These are phyloP conservation scores for Auriscalpium microsporum DNA, from an alignment of 768 basidiomycete species.

Conservation along the genomic window DNA sequence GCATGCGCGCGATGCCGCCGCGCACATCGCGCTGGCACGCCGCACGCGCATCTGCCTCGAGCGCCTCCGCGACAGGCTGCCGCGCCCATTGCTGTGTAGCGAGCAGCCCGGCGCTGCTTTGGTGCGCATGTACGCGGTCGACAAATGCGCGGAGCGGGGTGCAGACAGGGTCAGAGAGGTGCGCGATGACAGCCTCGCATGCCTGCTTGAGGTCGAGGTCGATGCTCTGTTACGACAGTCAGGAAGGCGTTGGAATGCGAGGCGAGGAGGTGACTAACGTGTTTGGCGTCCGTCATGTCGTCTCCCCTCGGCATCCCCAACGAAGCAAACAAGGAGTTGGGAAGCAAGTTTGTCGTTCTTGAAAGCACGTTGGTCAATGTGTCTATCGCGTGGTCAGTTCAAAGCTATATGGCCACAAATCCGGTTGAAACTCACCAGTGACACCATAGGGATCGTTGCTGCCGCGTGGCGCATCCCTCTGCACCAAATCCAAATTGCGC, in stretches of 20 bases:
- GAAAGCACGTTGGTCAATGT: slow-evolving; percentile 53
- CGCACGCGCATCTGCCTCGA: slow-evolving; percentile 47
- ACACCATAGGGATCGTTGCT: slow-evolving; percentile 42
- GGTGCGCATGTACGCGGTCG: slow-evolving; percentile 33
- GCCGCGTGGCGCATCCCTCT: slow-evolving; percentile 34
- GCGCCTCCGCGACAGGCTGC: slow-evolving; percentile 34
- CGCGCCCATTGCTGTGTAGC: slow-evolving; percentile 41
- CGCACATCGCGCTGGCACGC: slow-evolving; percentile 49
- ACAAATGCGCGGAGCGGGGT: slow-evolving; percentile 58
- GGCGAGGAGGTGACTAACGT: slow-evolving; percentile 35
- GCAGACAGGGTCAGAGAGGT: slow-evolving; percentile 50
- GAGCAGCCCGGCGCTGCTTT: slow-evolving; percentile 20
- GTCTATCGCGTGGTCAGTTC: slow-evolving; percentile 27
- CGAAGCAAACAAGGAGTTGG: slow-evolving; percentile 62
- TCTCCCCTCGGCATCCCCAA: slow-evolving; percentile 59
- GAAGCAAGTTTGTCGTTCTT: slow-evolving; percentile 51
- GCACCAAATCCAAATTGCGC: slow-evolving; percentile 59
- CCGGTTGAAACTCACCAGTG: slow-evolving; percentile 37
- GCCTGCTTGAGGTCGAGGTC: slow-evolving; percentile 78
- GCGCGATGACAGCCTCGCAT: slow-evolving; percentile 76
- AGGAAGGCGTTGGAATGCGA: not conserved
- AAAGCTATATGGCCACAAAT: not conserved
- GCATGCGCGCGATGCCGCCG: slow-evolving; percentile 47
- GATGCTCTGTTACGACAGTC: slow-evolving; percentile 48
- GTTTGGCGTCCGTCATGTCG: slow-evolving; percentile 62